These are phyloP conservation scores for Funneliformis mosseae DNA, from an alignment of 192 early-diverging fungal species.

Conservation along the genomic window DNA sequence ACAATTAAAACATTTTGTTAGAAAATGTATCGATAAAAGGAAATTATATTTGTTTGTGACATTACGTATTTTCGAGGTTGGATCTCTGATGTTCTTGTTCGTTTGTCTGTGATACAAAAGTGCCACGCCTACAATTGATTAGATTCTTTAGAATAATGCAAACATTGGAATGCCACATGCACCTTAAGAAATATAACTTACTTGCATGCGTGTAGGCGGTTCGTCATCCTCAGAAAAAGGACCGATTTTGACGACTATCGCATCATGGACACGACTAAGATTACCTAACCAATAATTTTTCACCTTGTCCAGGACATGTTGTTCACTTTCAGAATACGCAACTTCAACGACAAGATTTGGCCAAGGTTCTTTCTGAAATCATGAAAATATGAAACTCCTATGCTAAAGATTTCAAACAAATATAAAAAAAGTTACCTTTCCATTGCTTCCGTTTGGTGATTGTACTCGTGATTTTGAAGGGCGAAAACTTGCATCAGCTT, in stretches of 20 bases:
- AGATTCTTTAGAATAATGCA: background rate
- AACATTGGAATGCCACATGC: background rate
- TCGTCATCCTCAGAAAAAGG: background rate
- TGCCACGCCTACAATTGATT: background rate
- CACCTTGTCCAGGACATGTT: background rate
- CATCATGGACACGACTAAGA: background rate
- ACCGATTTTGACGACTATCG: constrained; percentile 15
- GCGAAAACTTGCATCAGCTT: constrained; percentile 2
- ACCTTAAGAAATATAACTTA: constrained; percentile 8
- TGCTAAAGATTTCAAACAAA: background rate
- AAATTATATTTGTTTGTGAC: background rate
- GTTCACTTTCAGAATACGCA: constrained; percentile 15
- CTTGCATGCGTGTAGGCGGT: background rate
- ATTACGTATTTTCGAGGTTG: background rate
- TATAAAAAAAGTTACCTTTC: background rate
- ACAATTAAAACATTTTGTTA: too few relatives aligned
- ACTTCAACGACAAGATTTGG: constrained; percentile 21
- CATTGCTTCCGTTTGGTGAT: background rate
- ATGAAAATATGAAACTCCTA: background rate
- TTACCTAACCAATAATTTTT: background rate
- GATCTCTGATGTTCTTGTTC: background rate
- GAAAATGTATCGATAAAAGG: background rate
- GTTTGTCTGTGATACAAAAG: background rate
- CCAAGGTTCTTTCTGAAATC: background rate
- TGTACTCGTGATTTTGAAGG: background rate